These are phyloP conservation scores for Colletotrichum siamense DNA, from an alignment of 2,329 filamentous ascomycete species.

Conservation along the genomic window DNA sequence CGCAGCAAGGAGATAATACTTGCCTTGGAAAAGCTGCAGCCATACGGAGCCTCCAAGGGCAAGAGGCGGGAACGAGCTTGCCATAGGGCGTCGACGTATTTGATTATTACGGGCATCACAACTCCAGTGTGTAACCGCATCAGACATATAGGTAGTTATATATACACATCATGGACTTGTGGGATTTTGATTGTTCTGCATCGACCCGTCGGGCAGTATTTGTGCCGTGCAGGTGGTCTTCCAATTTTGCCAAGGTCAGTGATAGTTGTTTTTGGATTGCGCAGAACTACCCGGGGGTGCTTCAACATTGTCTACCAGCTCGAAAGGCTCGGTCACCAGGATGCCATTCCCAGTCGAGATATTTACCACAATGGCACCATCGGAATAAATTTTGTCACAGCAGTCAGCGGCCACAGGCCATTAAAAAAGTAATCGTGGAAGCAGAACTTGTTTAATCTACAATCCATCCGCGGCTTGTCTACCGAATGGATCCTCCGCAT, in stretches of 20 bases:
- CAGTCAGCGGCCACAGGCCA: neutral
- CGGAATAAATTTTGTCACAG: neutral
- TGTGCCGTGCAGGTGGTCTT: neutral
- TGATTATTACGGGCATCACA: conserved; percentile 10
- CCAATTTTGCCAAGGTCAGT: neutral
- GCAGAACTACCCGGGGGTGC: neutral
- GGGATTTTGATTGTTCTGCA: neutral
- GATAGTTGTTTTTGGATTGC: neutral
- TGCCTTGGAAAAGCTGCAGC: neutral
- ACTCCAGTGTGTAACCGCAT: conserved; percentile 2
- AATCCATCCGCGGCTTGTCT: conserved; percentile 19
- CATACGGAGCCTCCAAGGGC: neutral
- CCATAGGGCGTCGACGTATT: neutral
- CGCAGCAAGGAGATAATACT: conserved; percentile 7
- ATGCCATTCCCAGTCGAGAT: neutral
- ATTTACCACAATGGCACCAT: neutral
- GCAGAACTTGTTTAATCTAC: conserved; percentile 22
- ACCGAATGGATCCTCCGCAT: conserved; percentile 18
- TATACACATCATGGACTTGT: neutral
- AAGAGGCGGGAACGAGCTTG: neutral
- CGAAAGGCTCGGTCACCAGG: neutral
- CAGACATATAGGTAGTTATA: conserved; percentile 11
- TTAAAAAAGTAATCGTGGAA: neutral
- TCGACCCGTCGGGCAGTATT: neutral
- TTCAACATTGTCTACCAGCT: neutral